These are phyloP conservation scores for Zelonia costaricensis DNA, from an alignment of 208 protist genomes.

Conservation along the genomic window DNA sequence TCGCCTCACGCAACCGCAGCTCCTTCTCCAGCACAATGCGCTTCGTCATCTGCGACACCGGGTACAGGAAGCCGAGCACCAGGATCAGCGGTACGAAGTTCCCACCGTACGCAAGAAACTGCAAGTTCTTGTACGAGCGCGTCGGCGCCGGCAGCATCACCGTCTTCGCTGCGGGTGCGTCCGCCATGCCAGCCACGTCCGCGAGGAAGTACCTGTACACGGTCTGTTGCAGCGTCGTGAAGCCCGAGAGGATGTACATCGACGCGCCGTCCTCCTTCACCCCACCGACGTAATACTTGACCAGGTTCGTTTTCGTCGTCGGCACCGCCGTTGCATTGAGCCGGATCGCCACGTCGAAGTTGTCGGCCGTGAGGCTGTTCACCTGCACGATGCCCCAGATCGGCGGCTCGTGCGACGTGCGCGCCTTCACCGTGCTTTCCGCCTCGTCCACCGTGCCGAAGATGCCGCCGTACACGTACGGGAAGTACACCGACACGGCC, in stretches of 20 bases:
- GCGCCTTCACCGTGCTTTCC: conserved; percentile 21
- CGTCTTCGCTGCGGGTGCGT: conserved; percentile 17
- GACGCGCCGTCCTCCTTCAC: conserved; percentile 16
- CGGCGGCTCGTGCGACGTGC: conserved; percentile 28
- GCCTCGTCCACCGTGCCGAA: conserved; percentile 22
- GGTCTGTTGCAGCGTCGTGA: conserved; percentile 43
- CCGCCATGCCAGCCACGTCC: conserved; percentile 32
- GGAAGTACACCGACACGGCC: conserved; percentile 35
- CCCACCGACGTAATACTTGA: conserved; percentile 35
- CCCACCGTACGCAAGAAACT: conserved; percentile 52
- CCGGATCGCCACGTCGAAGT: conserved; percentile 51
- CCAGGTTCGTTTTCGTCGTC: conserved; percentile 20
- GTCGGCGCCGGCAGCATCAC: conserved; percentile 48
- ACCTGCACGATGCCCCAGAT: conserved; percentile 57
- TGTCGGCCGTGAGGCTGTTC: conserved; percentile 27
- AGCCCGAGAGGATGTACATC: conserved; percentile 60
- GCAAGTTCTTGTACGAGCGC: conserved; percentile 36
- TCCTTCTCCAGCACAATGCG: conserved; percentile 88
- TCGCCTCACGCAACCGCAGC: conserved; percentile 75
- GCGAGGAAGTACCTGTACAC: conserved; percentile 45
- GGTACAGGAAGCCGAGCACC: conserved; percentile 77
- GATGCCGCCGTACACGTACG: conserved; percentile 49
- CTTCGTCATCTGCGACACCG: conserved; percentile 75
- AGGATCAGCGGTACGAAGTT: conserved; percentile 63
- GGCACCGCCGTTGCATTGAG: conserved; percentile 56